These are phyloP conservation scores for Cladophialophora psammophila DNA, from an alignment of 2,329 filamentous ascomycete species.

Conservation along the genomic window DNA sequence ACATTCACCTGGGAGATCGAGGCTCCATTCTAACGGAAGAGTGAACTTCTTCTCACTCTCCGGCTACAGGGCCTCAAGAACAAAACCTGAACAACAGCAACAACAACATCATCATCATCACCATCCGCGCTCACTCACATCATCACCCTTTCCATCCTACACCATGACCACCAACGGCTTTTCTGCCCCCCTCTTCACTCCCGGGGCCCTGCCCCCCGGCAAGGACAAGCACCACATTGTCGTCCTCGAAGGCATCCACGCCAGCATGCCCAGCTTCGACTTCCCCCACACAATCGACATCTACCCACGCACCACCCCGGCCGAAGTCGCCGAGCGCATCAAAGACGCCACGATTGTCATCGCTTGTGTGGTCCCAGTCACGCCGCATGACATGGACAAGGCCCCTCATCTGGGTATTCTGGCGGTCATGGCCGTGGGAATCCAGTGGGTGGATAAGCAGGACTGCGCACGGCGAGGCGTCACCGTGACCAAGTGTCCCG, in stretches of 20 bases:
- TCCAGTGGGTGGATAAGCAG: slow-evolving; percentile 56
- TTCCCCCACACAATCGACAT: slow-evolving; percentile 54
- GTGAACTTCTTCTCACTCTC: not conserved
- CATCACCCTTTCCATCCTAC: not conserved
- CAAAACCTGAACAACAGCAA: not conserved
- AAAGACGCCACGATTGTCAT: slow-evolving; percentile 57
- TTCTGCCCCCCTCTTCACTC: slow-evolving; percentile 6
- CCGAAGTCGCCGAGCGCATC: slow-evolving; percentile 52
- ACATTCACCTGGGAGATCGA: no score
- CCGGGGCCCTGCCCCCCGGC: slow-evolving; percentile 37
- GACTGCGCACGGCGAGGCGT: slow-evolving; percentile 54
- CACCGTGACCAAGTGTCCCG: slow-evolving; percentile 55
- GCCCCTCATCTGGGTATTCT: slow-evolving; percentile 55
- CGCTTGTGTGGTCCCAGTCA: slow-evolving; percentile 51
- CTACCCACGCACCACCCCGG: slow-evolving; percentile 47
- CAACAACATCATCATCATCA: no score
- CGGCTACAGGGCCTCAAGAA: not conserved
- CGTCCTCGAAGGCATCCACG: slow-evolving; percentile 55
- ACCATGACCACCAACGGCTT: slow-evolving; percentile 3
- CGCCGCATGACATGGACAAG: slow-evolving; percentile 50
- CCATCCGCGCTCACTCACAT: not conserved
- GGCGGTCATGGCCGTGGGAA: slow-evolving; percentile 56
- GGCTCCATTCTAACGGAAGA: no score
- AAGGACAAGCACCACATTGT: slow-evolving; percentile 55
- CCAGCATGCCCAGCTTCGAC: slow-evolving; percentile 49